Percentiles rank a stretch among this genome's conserved stretches.
Evolutionary conservation across 2,329 filamentous ascomycete species (phyloP).

Genomic region (Nannizzia gypsea): DNA sequence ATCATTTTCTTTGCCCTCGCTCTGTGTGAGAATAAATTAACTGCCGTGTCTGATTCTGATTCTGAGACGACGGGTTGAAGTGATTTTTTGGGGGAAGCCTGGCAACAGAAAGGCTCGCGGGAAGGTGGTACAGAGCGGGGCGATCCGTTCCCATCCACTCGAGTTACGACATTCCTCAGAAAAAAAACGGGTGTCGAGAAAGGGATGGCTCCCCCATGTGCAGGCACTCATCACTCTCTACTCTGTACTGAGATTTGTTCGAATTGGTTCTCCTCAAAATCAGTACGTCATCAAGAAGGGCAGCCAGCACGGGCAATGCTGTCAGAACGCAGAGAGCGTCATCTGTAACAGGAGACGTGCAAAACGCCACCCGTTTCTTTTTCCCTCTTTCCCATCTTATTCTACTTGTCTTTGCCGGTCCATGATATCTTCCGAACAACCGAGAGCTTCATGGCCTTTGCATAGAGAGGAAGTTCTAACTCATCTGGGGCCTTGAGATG

Average conservation of each 20-base stretch:
- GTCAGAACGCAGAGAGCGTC: not conserved
- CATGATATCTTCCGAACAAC: not conserved
- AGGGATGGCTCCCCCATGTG: not conserved
- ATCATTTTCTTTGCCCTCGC: not conserved
- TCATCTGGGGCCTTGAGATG: not conserved
- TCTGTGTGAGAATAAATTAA: not conserved
- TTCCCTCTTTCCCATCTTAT: not conserved
- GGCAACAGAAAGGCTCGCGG: not conserved
- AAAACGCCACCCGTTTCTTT: not conserved
- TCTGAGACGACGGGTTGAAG: not conserved
- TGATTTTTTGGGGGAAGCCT: not conserved
- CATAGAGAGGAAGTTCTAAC: not conserved
- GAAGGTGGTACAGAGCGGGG: not conserved
- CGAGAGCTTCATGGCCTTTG: not conserved
- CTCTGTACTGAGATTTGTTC: not conserved
- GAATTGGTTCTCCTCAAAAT: not conserved
- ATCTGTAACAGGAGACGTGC: not conserved
- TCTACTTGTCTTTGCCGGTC: not conserved
- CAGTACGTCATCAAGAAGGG: not conserved
- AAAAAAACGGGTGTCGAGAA: not conserved
- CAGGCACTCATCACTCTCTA: not conserved
- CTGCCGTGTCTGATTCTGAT: conserved; percentile 1
- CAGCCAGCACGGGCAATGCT: not conserved
- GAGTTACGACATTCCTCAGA: not conserved
- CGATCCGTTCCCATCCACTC: conserved; percentile 1